A percentile compares a stretch with the other conserved stretches of the same genome.
Evolutionary conservation across 2,329 filamentous ascomycete species (phyloP).

Genomic region (Parastagonospora nodorum): DNA sequence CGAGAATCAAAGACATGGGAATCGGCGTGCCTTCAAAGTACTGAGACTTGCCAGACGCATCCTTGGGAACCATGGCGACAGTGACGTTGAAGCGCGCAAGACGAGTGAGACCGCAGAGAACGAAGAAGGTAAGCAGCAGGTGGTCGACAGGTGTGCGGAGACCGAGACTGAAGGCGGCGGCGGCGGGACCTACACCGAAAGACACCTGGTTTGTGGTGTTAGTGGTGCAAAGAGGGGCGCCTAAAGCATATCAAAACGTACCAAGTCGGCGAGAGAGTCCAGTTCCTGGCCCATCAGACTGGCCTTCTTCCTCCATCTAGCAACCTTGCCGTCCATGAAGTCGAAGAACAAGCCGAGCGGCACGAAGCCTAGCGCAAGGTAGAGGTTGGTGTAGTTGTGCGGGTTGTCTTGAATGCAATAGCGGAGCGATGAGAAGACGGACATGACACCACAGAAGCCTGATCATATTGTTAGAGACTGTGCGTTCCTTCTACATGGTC

Average conservation of each 20-base stretch:
- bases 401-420: slow-evolving; percentile 79
- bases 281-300: slow-evolving; percentile 98
- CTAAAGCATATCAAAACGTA: slow-evolving; percentile 54
- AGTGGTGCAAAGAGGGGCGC: background rate
- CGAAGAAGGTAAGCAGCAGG: slow-evolving; percentile 81
- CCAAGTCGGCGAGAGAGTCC: slow-evolving; percentile 92
- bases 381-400: slow-evolving; percentile 70
- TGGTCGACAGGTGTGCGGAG: slow-evolving; percentile 85
- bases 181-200: slow-evolving; percentile 89
- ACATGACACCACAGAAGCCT: slow-evolving; percentile 92
- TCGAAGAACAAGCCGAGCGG: slow-evolving; percentile 91
- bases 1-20: slow-evolving; percentile 83
- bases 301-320: slow-evolving; percentile 94
- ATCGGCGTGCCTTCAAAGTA: slow-evolving; percentile 99
- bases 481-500: background rate
- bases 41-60: slow-evolving; percentile 84
- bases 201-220: slow-evolving; percentile 69
- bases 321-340: slow-evolving; percentile 96
- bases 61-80: slow-evolving; percentile 85
- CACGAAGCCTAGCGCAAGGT: slow-evolving; percentile 82
- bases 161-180: slow-evolving; percentile 85
- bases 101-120: slow-evolving; percentile 90
- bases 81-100: slow-evolving; percentile 98
- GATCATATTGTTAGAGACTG: slow-evolving; percentile 1
- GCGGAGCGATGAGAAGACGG: slow-evolving; percentile 90